These are phyloP conservation scores for Chaetomiaceae sp. DNA, from an alignment of 2,329 filamentous ascomycete genomes.

Conservation along the genomic window DNA sequence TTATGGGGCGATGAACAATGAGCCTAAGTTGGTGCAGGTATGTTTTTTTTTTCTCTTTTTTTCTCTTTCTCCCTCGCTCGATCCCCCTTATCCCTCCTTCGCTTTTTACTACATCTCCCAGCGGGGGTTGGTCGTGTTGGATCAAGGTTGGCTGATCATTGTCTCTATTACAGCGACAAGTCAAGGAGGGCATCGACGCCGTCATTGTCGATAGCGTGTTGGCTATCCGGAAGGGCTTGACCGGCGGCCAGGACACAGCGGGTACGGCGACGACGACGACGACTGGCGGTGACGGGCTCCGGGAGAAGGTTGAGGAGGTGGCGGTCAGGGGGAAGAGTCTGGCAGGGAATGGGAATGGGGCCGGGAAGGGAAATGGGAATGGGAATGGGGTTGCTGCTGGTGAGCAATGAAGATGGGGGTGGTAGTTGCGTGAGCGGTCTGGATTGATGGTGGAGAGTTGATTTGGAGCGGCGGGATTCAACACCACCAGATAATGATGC, in stretches of 20 bases:
- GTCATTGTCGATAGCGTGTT: constrained; percentile 96
- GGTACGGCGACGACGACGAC: neutral
- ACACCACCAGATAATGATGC: neutral
- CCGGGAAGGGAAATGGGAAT: neutral
- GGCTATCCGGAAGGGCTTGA: constrained; percentile 85
- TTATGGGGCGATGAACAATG: constrained; percentile 88
- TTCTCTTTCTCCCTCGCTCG: too few species aligned
- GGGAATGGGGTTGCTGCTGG: constrained; percentile 3
- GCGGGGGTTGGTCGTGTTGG: too few species aligned
- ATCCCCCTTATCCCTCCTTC: neutral
- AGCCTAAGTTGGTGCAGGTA: constrained; percentile 79
- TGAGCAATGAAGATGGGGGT: neutral
- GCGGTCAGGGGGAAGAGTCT: constrained; percentile 1
- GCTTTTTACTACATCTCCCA: too few species aligned
- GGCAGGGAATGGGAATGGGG: neutral
- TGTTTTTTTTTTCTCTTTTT: constrained; percentile 33
- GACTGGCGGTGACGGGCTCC: neutral
- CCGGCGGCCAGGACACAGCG: constrained; percentile 33
- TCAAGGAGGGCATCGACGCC: constrained; percentile 91
- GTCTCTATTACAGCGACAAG: constrained; percentile 60
- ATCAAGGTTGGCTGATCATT: neutral
- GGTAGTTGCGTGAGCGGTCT: neutral
- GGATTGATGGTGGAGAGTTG: too few species aligned
- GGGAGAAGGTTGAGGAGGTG: constrained; percentile 12
- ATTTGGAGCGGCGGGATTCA: constrained; percentile 3